These are phyloP conservation scores for Aspergillus haitiensis DNA, from an alignment of 495 filamentous ascomycete genomes.

Conservation along the genomic window DNA sequence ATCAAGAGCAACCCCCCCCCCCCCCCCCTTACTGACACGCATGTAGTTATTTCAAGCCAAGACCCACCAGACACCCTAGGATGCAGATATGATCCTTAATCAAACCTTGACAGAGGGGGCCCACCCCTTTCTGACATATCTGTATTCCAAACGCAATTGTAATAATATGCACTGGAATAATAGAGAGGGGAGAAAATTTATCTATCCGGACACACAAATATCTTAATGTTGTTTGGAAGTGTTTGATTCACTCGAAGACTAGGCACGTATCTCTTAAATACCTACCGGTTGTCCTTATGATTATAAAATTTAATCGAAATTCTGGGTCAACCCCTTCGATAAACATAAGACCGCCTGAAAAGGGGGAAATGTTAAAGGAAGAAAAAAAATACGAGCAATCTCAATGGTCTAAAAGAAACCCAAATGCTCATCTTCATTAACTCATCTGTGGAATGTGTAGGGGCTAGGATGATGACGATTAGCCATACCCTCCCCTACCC, in stretches of 20 bases:
- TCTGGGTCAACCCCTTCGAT: no score
- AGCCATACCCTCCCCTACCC: conserved; percentile 11
- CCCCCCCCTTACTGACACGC: conserved; percentile 22
- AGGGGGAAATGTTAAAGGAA: not conserved
- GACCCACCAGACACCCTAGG: conserved; percentile 36
- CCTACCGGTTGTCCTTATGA: no score
- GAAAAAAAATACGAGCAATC: not conserved
- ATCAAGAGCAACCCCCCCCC: conserved; percentile 18
- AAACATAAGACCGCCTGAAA: conserved; percentile 4
- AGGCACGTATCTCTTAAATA: no score
- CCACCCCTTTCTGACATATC: conserved; percentile 32
- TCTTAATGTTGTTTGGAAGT: not conserved
- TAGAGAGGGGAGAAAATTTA: not conserved
- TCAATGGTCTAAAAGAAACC: not conserved
- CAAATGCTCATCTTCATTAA: conserved; percentile 23
- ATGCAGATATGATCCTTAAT: conserved; percentile 47
- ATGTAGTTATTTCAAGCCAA: conserved; percentile 31
- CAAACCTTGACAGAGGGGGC: conserved; percentile 40
- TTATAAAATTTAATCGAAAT: no score
- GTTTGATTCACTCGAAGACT: not conserved
- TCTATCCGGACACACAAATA: not conserved
- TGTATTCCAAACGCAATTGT: conserved; percentile 13
- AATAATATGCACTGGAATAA: not conserved
- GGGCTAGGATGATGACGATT: conserved; percentile 15
- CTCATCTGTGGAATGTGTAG: conserved; percentile 13